phyloP scores from a whole-genome alignment of 805 yeast species.

The Pichia paraexigua region DNA sequence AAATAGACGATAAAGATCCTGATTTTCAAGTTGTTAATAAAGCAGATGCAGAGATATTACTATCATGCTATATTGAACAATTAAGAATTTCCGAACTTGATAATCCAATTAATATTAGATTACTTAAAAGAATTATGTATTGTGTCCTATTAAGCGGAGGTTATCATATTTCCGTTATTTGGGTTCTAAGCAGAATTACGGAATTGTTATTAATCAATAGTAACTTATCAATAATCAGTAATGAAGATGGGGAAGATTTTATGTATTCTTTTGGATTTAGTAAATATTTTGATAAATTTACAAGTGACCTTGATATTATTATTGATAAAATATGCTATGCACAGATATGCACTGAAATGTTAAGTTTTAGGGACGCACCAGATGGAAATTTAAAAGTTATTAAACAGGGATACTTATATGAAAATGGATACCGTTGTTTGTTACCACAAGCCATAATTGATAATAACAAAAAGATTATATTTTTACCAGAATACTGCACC shows the following conservation, averaged over 20 bases:
- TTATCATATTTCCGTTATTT: slow-evolving; percentile 8
- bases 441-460: slow-evolving; percentile 7
- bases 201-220: slow-evolving; percentile 7
- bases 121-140: slow-evolving; percentile 8
- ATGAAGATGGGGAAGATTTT: slow-evolving; percentile 9
- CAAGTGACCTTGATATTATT: not conserved
- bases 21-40: slow-evolving; percentile 1
- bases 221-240: slow-evolving; percentile 8
- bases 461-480: not conserved
- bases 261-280: not conserved
- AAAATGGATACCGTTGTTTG: slow-evolving; percentile 1
- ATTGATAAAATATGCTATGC: slow-evolving; percentile 1
- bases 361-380: not conserved
- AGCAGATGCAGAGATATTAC: slow-evolving; percentile 2
- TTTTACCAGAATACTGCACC: slow-evolving; percentile 6
- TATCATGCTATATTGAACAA: slow-evolving; percentile 5
- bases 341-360: not conserved
- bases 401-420: not conserved
- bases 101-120: slow-evolving; percentile 9
- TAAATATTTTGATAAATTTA: not conserved
- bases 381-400: not conserved
- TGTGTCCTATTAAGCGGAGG: slow-evolving; percentile 15
- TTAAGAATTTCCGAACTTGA: slow-evolving; percentile 6
- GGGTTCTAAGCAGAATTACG: slow-evolving; percentile 9
- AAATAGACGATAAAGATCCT: not conserved